These are phyloP conservation scores for Phascolomyces articulosus DNA, from an alignment of 371 early-diverging fungal species.

Conservation along the genomic window DNA sequence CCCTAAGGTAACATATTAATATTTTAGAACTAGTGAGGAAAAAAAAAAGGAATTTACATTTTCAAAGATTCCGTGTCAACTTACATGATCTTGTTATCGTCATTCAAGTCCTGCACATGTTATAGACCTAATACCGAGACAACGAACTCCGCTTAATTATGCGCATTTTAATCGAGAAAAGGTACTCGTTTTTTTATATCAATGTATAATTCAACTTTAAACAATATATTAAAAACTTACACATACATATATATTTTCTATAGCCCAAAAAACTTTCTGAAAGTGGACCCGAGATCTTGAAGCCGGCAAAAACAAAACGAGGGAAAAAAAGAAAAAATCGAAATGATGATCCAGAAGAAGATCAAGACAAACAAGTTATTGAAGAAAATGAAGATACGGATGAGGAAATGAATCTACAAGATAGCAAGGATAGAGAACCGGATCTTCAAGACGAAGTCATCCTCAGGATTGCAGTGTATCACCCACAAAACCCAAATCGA, in stretches of 20 bases:
- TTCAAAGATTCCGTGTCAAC: too few relatives aligned
- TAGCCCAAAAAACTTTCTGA: too few relatives aligned
- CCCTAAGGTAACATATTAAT: slow-evolving; percentile 26
- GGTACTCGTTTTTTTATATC: background rate
- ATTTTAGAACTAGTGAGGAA: background rate
- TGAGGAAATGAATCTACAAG: background rate
- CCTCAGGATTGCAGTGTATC: slow-evolving; percentile 35
- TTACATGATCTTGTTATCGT: too few relatives aligned
- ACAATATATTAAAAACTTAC: background rate
- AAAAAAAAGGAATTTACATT: too few relatives aligned
- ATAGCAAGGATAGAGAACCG: background rate
- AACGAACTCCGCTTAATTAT: slow-evolving; percentile 14
- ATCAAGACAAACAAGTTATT: too few relatives aligned
- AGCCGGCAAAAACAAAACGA: too few relatives aligned
- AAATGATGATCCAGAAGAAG: too few relatives aligned
- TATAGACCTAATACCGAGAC: slow-evolving; percentile 18
- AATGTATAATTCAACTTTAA: background rate
- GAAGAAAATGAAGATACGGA: background rate
- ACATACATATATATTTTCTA: too few relatives aligned
- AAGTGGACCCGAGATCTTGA: too few relatives aligned
- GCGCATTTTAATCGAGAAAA: background rate
- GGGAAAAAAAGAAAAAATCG: too few relatives aligned
- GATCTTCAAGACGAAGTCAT: slow-evolving; percentile 16
- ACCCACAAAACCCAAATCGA: slow-evolving; percentile 19
- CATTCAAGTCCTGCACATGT: slow-evolving; percentile 8